A percentile compares a stretch with the other conserved stretches of the same genome.
Conservation (phyloP, 441 rosid species). For the Gossypium laxum region DNA sequence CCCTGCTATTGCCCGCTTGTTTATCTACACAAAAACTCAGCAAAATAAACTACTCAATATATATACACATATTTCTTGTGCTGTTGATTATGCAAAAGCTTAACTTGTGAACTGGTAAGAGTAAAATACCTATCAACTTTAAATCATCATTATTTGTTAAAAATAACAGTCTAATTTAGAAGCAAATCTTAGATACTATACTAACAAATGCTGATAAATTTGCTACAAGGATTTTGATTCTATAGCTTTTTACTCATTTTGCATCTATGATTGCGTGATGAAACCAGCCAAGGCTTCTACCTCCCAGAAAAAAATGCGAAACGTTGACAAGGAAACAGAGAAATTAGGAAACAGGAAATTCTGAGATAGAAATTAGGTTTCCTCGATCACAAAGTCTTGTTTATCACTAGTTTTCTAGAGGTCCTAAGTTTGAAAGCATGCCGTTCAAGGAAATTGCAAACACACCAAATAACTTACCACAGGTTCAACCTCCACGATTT, state of each 20-base stretch:
- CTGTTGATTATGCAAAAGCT: neutral
- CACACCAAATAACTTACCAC: slow-evolving; percentile 44
- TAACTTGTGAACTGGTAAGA: neutral
- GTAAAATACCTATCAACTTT: neutral
- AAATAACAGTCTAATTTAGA: neutral
- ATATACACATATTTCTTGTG: neutral
- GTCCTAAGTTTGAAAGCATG: neutral
- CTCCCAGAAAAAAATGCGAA: neutral
- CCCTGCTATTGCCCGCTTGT: slow-evolving; percentile 62
- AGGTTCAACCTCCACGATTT: slow-evolving; percentile 81
- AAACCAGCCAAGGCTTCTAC: neutral
- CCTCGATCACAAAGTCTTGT: neutral
- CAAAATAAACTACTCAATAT: slow-evolving; percentile 14
- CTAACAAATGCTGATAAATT: neutral
- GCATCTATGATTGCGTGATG: neutral
- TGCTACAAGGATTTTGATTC: neutral
- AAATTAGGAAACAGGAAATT: neutral
- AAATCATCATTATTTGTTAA: slow-evolving; percentile 3
- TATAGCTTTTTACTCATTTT: neutral
- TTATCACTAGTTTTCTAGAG: neutral
- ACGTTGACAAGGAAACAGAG: neutral
- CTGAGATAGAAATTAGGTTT: neutral
- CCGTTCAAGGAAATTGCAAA: neutral
- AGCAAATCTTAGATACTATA: neutral
- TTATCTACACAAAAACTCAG: slow-evolving; percentile 44